Evolutionary conservation across 2,329 filamentous ascomycete genomes (phyloP).

Genomic region (Beauveria asiatica): DNA sequence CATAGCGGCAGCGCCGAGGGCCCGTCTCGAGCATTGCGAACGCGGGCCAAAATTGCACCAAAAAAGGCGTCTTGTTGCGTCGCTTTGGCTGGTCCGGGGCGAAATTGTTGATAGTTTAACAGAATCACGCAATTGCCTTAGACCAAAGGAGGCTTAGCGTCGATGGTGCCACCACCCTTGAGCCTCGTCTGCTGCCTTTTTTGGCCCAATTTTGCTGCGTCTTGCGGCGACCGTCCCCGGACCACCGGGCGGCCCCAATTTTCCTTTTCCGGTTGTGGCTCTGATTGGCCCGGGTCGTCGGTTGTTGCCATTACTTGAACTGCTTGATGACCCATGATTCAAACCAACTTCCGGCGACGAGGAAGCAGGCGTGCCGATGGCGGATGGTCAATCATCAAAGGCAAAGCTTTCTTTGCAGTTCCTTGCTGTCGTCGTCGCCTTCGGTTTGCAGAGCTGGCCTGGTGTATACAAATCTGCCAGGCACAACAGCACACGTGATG

Average conservation of each 20-base stretch:
- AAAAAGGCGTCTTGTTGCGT: constrained; percentile 11
- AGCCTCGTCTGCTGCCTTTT: constrained; percentile 2
- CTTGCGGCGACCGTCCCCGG: constrained; percentile 2
- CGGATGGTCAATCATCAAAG: background rate
- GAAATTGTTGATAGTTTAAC: constrained; percentile 28
- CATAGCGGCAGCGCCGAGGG: background rate
- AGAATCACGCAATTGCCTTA: constrained; percentile 33
- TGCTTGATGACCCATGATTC: background rate
- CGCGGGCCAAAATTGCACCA: constrained; percentile 14
- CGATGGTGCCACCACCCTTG: constrained; percentile 12
- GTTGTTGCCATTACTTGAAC: background rate
- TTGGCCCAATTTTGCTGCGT: background rate
- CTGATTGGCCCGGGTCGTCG: constrained; percentile 10
- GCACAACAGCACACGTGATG: background rate
- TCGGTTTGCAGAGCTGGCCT: background rate
- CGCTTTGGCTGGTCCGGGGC: background rate
- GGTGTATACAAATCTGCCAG: background rate
- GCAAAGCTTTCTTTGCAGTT: background rate
- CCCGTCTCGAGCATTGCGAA: constrained; percentile 8
- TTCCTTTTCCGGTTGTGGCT: background rate
- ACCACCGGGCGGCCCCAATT: constrained; percentile 1
- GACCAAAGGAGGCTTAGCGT: constrained; percentile 23
- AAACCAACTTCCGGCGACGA: background rate
- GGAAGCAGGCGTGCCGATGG: background rate
- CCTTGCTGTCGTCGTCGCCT: background rate